Evolutionary conservation across 768 basidiomycete species (phyloP), one percentile per base, ranked within the genome.

Genomic region (Termitomyces sp.): DNA sequence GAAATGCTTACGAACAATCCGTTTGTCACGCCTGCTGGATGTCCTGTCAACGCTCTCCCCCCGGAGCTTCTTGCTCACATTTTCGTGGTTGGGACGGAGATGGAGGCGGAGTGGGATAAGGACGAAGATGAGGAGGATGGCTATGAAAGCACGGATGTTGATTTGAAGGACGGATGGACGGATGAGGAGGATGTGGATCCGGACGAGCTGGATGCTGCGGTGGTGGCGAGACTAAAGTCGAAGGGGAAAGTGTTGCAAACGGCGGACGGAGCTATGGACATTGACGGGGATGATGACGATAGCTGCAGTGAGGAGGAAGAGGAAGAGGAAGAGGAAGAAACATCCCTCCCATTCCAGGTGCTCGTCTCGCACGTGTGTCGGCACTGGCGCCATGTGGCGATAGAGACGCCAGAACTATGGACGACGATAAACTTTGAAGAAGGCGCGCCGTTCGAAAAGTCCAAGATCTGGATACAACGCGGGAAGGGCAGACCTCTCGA

Each of bases 361-460:
- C 70, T 83, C 61, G 82, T 78, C 14, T 85, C 84, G 17, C 85
- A 85, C 61, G 79, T 86, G 10, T 87, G 85, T 66, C 70, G 63
- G 25, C 80, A 77, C 55, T 87, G 85, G 85, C 81, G 85, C 47
- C 70, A 68, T 32, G 67, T 77, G 21, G 79, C 83, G 3, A 54
- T 86, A 28, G 76, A 76, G 30, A 79, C 79, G 0, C 80, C 83
- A 0, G 69, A 72, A 9, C 73, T 88, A 17, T 88, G 86, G 86
- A 79, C 79, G 11, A 67, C 57, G 30, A 70, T 88, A 40, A 61
- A 67, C 3, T 80, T 79, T 42, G 41, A 59, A 5, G 68, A 71
- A 37, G 72, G 67, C 25, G 68, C 73, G 3, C 77, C 78, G 2
- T 77, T 79, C 53, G 77, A 78, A 10, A 73, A 69, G 52, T 75